phyloP scores from a whole-genome alignment of 2,329 filamentous ascomycete genomes.

The Aspergillus ustus region DNA sequence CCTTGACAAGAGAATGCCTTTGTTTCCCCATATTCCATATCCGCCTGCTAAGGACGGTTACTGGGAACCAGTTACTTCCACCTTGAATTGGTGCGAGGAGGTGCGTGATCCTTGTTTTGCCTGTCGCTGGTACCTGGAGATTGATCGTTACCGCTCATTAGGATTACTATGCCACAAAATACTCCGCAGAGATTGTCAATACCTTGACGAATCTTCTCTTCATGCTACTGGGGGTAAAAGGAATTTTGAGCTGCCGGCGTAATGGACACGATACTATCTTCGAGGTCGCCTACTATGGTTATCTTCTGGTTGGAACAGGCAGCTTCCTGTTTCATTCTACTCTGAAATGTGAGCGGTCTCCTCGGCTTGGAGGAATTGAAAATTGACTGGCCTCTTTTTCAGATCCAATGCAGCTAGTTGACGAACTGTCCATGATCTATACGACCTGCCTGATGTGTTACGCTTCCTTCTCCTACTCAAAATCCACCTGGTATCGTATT shows the following conservation, averaged over 20 bases:
- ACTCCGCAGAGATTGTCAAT: constrained; percentile 78
- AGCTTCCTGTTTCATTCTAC: constrained; percentile 69
- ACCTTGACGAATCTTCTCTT: constrained; percentile 84
- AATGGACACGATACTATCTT: constrained; percentile 79
- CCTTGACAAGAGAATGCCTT: constrained; percentile 31
- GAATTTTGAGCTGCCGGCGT: constrained; percentile 72
- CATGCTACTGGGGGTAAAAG: constrained; percentile 75
- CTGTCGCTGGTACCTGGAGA: constrained; percentile 7
- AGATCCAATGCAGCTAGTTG: constrained; percentile 74
- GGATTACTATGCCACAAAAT: constrained; percentile 76
- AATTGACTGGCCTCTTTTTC: constrained; percentile 26
- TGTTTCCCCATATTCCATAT: constrained; percentile 42
- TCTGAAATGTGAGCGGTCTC: constrained; percentile 60
- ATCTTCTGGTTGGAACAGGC: constrained; percentile 64
- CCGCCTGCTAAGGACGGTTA: constrained; percentile 60
- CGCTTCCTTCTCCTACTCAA: constrained; percentile 75
- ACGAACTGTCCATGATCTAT: constrained; percentile 74
- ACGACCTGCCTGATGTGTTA: constrained; percentile 72
- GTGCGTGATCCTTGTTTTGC: constrained; percentile 43
- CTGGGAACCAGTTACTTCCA: constrained; percentile 73
- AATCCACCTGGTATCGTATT: constrained; percentile 55
- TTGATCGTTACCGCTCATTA: constrained; percentile 40
- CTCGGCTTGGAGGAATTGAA: neutral
- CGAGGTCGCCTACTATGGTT: constrained; percentile 67
- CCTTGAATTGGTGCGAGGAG: constrained; percentile 81